These are phyloP conservation scores for Tulasnella sp. DNA, from an alignment of 768 basidiomycete species.

Conservation along the genomic window DNA sequence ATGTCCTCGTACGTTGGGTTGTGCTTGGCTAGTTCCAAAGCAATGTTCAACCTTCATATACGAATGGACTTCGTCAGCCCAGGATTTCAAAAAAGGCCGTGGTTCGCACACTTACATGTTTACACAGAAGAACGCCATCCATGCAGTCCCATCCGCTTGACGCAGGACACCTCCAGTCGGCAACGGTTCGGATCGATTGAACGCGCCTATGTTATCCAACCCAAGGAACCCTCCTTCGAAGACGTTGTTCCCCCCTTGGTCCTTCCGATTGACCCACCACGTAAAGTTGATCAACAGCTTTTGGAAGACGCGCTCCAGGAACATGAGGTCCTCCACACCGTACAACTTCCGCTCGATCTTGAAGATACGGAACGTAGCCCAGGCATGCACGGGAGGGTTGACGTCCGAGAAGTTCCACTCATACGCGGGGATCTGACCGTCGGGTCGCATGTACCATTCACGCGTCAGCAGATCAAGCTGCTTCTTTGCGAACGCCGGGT, in stretches of 20 bases:
- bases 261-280: conserved; percentile 99
- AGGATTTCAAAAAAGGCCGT: background rate
- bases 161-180: conserved; percentile 90
- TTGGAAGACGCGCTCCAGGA: conserved; percentile 97
- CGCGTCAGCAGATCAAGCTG: conserved; percentile 91
- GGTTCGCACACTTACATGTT: conserved; percentile 58
- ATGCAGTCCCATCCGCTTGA: conserved; percentile 96
- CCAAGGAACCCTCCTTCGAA: conserved; percentile 99
- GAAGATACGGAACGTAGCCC: conserved; percentile 98
- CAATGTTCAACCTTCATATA: conserved; percentile 74
- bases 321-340: conserved; percentile 78
- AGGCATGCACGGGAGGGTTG: conserved; percentile 98
- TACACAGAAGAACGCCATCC: conserved; percentile 99
- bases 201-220: conserved; percentile 93
- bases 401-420: conserved; percentile 99
- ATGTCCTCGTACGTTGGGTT: conserved; percentile 98
- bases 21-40: conserved; percentile 94
- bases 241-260: conserved; percentile 86
- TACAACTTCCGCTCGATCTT: conserved; percentile 96
- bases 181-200: conserved; percentile 94
- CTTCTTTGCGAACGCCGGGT: conserved; percentile 92
- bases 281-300: conserved; percentile 95
- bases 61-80: background rate
- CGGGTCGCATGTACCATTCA: conserved; percentile 99
- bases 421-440: conserved; percentile 96